phyloP scores from a whole-genome alignment of 2,329 filamentous ascomycete species.

The Alternaria sp. region DNA sequence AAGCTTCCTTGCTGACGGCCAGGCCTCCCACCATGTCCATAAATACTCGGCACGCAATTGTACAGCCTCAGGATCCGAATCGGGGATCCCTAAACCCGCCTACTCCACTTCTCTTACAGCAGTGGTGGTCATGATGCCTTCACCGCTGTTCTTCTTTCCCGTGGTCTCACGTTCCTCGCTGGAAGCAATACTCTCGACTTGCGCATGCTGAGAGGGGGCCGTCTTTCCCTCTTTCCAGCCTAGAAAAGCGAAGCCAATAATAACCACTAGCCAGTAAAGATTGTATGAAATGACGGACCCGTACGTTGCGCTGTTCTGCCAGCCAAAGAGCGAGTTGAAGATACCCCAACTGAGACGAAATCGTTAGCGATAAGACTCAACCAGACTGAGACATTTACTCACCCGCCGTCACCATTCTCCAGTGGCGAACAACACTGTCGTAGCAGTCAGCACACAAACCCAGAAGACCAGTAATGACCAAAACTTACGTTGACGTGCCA shows the following conservation, averaged over 20 bases:
- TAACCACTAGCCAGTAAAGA: constrained; percentile 81
- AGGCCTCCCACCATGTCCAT: constrained; percentile 6
- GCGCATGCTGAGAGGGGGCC: constrained; percentile 3
- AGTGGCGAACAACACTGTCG: constrained; percentile 77
- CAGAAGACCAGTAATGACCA: neutral
- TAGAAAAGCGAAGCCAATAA: constrained; percentile 69
- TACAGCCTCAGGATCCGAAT: neutral
- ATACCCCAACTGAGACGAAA: constrained; percentile 73
- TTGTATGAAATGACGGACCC: constrained; percentile 89
- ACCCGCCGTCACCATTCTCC: constrained; percentile 69
- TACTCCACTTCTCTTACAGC: constrained; percentile 26
- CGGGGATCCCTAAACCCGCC: neutral
- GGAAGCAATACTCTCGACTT: constrained; percentile 25
- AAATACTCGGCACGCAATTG: neutral
- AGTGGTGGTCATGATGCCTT: constrained; percentile 22
- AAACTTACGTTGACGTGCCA: constrained; percentile 80
- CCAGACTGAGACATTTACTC: neutral
- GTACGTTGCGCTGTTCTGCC: constrained; percentile 88
- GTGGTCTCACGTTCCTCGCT: constrained; percentile 21
- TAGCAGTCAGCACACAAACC: constrained; percentile 4
- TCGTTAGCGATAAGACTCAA: neutral
- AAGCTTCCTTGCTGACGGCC: constrained; percentile 6
- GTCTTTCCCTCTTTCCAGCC: constrained; percentile 69
- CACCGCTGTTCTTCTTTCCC: constrained; percentile 26
- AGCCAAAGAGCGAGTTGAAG: constrained; percentile 85